Conservation (phyloP, 2,329 filamentous ascomycete species). For the Cladosporium sp. region DNA sequence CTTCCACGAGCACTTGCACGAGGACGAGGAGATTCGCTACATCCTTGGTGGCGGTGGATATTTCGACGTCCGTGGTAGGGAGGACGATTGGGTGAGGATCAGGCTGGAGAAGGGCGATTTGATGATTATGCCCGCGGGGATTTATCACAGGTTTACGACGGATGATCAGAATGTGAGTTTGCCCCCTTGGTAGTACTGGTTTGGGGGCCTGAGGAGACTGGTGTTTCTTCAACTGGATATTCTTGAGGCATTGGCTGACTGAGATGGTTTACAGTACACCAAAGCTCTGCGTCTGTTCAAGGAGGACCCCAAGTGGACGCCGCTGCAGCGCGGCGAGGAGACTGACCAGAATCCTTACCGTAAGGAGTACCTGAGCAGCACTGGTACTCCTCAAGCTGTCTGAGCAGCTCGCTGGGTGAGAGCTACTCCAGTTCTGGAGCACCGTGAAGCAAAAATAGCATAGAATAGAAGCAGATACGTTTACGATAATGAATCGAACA, state of each 20-base stretch:
- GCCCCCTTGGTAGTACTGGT: not conserved
- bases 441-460: too few relatives aligned
- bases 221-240: too few relatives aligned
- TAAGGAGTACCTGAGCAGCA: slow-evolving; percentile 64
- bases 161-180: slow-evolving; percentile 79
- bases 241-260: slow-evolving; percentile 21
- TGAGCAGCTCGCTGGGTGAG: too few relatives aligned
- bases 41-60: slow-evolving; percentile 84
- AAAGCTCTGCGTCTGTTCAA: slow-evolving; percentile 97
- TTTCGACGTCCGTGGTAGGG: slow-evolving; percentile 83
- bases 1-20: slow-evolving; percentile 93
- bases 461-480: too few relatives aligned
- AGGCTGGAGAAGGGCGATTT: slow-evolving; percentile 80
- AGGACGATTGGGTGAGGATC: slow-evolving; percentile 87
- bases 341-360: slow-evolving; percentile 76
- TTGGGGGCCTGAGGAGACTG: not conserved
- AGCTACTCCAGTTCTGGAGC: too few relatives aligned
- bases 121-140: slow-evolving; percentile 89
- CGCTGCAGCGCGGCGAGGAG: slow-evolving; percentile 73
- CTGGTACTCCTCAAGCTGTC: slow-evolving; percentile 14
- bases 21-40: slow-evolving; percentile 98
- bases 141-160: slow-evolving; percentile 97
- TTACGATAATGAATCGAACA: too few relatives aligned
- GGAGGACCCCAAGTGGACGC: slow-evolving; percentile 98
- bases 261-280: slow-evolving; percentile 62